These are phyloP conservation scores for Salix viminalis DNA, from an alignment of 345 rosid genomes.

Conservation along the genomic window DNA sequence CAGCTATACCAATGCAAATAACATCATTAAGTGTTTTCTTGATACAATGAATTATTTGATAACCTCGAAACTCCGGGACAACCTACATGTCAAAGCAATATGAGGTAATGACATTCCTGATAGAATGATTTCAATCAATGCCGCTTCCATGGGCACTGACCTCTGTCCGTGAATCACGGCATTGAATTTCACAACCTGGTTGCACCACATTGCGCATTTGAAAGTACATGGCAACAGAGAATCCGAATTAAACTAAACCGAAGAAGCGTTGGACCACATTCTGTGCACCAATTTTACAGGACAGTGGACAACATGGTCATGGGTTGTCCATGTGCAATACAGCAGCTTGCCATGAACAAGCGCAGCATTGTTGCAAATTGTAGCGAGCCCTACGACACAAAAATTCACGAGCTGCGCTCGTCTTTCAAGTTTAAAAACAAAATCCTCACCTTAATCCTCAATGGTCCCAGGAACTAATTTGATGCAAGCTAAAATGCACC, in stretches of 20 bases:
- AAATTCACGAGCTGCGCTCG: slow-evolving; percentile 26
- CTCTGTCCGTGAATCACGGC: slow-evolving; percentile 52
- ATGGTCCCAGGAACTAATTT: slow-evolving; percentile 19
- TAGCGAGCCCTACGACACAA: neutral
- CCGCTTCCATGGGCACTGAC: slow-evolving; percentile 35
- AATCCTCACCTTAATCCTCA: neutral
- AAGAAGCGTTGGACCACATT: slow-evolving; percentile 25
- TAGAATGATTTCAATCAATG: slow-evolving; percentile 15
- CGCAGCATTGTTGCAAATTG: slow-evolving; percentile 20
- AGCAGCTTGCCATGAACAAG: slow-evolving; percentile 27
- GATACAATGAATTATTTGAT: neutral
- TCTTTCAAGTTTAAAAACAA: slow-evolving; percentile 15
- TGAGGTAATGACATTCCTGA: slow-evolving; percentile 24
- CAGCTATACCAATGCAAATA: neutral
- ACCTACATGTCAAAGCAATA: slow-evolving; percentile 35
- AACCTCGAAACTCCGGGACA: neutral
- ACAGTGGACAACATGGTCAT: slow-evolving; percentile 38
- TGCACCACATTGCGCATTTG: slow-evolving; percentile 20
- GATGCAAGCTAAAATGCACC: slow-evolving; percentile 2
- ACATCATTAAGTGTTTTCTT: neutral
- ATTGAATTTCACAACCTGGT: slow-evolving; percentile 45
- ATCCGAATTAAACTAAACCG: slow-evolving; percentile 28
- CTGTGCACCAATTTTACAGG: slow-evolving; percentile 43
- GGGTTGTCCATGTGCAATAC: slow-evolving; percentile 45
- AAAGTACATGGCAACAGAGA: slow-evolving; percentile 34